Evolutionary conservation across 2,329 filamentous ascomycete genomes (phyloP).

Genomic region (Epichloe sibirici): DNA sequence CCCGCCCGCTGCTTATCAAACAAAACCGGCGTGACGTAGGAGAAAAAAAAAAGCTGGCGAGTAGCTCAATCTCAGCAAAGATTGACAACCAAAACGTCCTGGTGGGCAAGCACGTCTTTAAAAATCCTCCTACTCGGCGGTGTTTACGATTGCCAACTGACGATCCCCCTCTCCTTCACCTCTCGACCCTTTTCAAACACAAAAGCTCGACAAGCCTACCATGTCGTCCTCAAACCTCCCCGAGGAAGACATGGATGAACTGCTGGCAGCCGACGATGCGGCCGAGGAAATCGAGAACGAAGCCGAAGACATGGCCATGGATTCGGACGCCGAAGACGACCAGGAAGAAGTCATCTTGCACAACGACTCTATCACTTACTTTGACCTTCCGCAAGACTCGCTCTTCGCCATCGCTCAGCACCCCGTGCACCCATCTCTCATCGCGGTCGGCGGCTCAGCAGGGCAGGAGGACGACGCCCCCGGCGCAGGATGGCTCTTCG

Average conservation of each 20-base stretch:
- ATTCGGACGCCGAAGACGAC: conserved; percentile 54
- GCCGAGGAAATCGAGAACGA: conserved; percentile 37
- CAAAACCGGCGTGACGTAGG: neutral
- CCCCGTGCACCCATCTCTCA: conserved; percentile 60
- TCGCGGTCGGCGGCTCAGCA: conserved; percentile 74
- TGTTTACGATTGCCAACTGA: neutral
- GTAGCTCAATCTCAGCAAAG: neutral
- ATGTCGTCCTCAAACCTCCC: conserved; percentile 20
- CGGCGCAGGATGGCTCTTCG: conserved; percentile 78
- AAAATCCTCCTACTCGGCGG: neutral
- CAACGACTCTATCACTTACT: conserved; percentile 89
- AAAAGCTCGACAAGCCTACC: conserved; percentile 5
- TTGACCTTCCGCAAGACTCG: conserved; percentile 79
- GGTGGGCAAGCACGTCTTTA: neutral
- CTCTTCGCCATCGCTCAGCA: conserved; percentile 95
- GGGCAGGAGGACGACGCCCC: conserved; percentile 45
- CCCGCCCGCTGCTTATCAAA: conserved; percentile 8
- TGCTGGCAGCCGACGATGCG: conserved; percentile 7
- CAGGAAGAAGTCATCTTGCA: conserved; percentile 65
- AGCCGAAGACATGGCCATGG: conserved; percentile 69
- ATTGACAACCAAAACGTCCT: neutral
- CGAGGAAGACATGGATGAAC: conserved; percentile 12
- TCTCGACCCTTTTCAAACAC: neutral
- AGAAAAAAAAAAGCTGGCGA: neutral
- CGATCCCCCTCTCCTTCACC: neutral